Conservation (phyloP, 352 stramenopile genomes). For the Globisporangium recalcitrans region DNA sequence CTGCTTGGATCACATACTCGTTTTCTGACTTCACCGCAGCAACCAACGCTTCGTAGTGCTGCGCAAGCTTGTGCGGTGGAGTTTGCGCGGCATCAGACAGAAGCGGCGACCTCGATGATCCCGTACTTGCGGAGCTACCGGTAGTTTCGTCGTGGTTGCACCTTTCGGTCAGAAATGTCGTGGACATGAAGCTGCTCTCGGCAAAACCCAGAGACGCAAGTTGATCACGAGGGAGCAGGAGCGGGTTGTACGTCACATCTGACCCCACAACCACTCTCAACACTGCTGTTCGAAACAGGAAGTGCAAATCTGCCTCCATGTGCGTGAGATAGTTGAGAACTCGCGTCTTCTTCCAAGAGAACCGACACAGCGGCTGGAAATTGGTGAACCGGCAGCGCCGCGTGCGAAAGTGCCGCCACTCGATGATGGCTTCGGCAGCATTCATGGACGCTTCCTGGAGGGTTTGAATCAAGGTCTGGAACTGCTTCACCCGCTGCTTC, state of each 20-base stretch:
- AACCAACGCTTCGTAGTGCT: conserved; percentile 5
- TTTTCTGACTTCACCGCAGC: not conserved
- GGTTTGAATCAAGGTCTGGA: conserved; percentile 22
- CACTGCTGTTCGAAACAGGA: conserved; percentile 33
- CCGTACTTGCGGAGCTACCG: not conserved
- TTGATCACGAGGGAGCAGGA: conserved; percentile 29
- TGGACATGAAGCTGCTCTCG: conserved; percentile 22
- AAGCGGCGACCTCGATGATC: not conserved
- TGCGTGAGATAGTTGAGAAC: conserved; percentile 47
- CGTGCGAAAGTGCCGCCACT: conserved; percentile 35
- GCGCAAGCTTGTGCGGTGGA: not conserved
- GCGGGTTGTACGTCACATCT: conserved; percentile 33
- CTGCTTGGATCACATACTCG: not conserved
- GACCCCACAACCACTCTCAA: conserved; percentile 31
- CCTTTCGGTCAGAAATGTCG: conserved; percentile 50
- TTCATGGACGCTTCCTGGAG: conserved; percentile 31
- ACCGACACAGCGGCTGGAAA: conserved; percentile 36
- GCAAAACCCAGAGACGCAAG: conserved; percentile 19
- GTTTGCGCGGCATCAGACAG: not conserved
- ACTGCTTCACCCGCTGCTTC: conserved; percentile 26
- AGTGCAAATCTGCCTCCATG: conserved; percentile 32
- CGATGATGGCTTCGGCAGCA: conserved; percentile 35
- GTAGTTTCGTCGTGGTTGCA: conserved; percentile 1
- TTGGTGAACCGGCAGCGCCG: conserved; percentile 30
- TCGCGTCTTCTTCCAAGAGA: conserved; percentile 33